Evolutionary conservation across 495 filamentous ascomycete genomes (phyloP).

Genomic region (Polyplosphaeria fusca): DNA sequence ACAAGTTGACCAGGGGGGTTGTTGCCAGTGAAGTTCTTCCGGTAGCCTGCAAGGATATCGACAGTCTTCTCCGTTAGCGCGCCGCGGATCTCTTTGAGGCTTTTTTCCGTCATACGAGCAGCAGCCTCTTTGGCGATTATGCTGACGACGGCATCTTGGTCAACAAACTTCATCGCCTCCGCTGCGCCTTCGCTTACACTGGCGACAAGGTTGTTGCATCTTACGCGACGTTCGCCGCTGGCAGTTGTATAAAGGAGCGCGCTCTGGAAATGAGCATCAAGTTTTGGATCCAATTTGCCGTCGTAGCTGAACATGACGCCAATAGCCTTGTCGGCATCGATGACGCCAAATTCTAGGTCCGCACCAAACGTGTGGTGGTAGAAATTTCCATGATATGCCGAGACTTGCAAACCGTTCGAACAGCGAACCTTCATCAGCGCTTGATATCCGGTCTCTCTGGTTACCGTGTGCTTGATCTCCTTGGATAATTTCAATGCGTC

Average conservation of each 20-base stretch:
- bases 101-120: constrained; percentile 72
- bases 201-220: constrained; percentile 90
- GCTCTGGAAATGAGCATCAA: constrained; percentile 97
- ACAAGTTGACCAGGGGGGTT: constrained; percentile 93
- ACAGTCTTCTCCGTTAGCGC: constrained; percentile 87
- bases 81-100: constrained; percentile 82
- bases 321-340: constrained; percentile 91
- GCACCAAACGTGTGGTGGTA: constrained; percentile 90
- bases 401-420: constrained; percentile 92
- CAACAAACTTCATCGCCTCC: constrained; percentile 85
- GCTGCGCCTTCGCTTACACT: constrained; percentile 79
- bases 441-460: constrained; percentile 90
- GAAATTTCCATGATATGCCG: constrained; percentile 93
- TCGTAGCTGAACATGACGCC: constrained; percentile 93
- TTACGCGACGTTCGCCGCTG: constrained; percentile 81
- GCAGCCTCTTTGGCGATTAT: constrained; percentile 93
- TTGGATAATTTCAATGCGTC: constrained; percentile 79
- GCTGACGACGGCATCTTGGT: constrained; percentile 87
- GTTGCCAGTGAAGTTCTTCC: constrained; percentile 80
- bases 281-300: constrained; percentile 91
- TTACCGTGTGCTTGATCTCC: constrained; percentile 85
- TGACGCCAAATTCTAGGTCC: constrained; percentile 88
- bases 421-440: constrained; percentile 98
- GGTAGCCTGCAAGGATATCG: constrained; percentile 89
- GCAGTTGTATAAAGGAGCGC: constrained; percentile 93